Evolutionary conservation across 2,329 filamentous ascomycete genomes (phyloP).

Genomic region (Alternaria sp.): DNA sequence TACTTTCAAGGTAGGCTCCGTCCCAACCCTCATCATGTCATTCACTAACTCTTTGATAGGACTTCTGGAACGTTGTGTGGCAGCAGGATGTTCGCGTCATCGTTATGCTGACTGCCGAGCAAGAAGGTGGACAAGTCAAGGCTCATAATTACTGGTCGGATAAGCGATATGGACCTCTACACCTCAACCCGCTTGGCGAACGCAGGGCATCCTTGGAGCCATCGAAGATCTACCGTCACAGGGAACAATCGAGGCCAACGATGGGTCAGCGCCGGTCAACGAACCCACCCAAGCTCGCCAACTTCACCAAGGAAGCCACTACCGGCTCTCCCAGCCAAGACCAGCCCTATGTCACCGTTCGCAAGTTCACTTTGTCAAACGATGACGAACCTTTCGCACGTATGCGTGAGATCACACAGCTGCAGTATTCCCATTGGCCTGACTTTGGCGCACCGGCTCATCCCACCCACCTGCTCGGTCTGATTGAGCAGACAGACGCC

Average conservation of each 20-base stretch:
- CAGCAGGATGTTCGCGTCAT: slow-evolving; percentile 94
- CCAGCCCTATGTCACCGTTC: slow-evolving; percentile 77
- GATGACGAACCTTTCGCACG: slow-evolving; percentile 78
- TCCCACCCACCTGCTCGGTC: slow-evolving; percentile 80
- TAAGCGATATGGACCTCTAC: slow-evolving; percentile 77
- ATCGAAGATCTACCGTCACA: slow-evolving; percentile 57
- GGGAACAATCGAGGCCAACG: slow-evolving; percentile 44
- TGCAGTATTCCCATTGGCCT: slow-evolving; percentile 96
- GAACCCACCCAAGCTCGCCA: slow-evolving; percentile 39
- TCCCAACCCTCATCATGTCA: neutral
- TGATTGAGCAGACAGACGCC: slow-evolving; percentile 91
- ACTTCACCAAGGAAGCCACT: slow-evolving; percentile 33
- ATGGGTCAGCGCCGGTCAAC: slow-evolving; percentile 46
- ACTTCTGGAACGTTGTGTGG: slow-evolving; percentile 98
- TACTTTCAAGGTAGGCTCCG: slow-evolving; percentile 78
- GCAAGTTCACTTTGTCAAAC: slow-evolving; percentile 86
- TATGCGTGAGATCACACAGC: slow-evolving; percentile 89
- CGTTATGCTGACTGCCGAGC: slow-evolving; percentile 94
- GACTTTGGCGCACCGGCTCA: slow-evolving; percentile 94
- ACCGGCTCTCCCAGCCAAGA: slow-evolving; percentile 56
- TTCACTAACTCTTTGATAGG: slow-evolving; percentile 59
- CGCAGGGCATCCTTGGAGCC: slow-evolving; percentile 79
- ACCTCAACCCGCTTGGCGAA: slow-evolving; percentile 79
- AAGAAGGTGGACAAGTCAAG: slow-evolving; percentile 91
- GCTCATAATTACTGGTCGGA: slow-evolving; percentile 93